Conservation (phyloP, 495 filamentous ascomycete genomes). For the Aspergillus ostianus region DNA sequence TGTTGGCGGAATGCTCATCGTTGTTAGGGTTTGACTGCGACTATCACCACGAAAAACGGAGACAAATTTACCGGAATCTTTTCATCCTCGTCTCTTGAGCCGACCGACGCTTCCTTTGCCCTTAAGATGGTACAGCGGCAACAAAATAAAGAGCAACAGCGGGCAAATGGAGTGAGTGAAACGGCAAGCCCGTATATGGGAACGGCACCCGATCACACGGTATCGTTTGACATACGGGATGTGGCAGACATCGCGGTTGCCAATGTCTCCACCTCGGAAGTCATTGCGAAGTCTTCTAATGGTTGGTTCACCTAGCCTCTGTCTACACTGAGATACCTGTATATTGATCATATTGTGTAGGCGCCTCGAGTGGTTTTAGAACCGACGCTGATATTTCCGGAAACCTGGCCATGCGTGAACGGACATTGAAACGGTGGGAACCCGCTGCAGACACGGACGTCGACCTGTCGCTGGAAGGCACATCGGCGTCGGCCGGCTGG, state of each 20-base stretch:
- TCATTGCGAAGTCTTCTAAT: slow-evolving; percentile 61
- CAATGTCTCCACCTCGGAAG: slow-evolving; percentile 50
- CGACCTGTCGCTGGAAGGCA: slow-evolving; percentile 68
- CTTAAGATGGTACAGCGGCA: slow-evolving; percentile 82
- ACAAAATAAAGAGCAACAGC: slow-evolving; percentile 43
- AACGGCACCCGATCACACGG: slow-evolving; percentile 59
- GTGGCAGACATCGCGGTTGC: slow-evolving; percentile 63
- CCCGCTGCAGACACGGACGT: slow-evolving; percentile 57
- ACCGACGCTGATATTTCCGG: slow-evolving; percentile 90
- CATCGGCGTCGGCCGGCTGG: slow-evolving; percentile 58
- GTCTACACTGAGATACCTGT: slow-evolving; percentile 7
- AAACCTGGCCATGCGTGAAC: slow-evolving; percentile 63
- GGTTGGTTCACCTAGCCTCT: slow-evolving; percentile 50
- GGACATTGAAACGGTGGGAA: slow-evolving; percentile 82
- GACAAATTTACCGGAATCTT: slow-evolving; percentile 75
- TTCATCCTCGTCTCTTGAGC: slow-evolving; percentile 56
- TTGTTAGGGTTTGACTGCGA: slow-evolving; percentile 63
- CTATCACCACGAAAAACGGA: slow-evolving; percentile 65
- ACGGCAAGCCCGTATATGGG: slow-evolving; percentile 56
- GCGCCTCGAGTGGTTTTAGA: slow-evolving; percentile 61
- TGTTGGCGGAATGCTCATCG: slow-evolving; percentile 13
- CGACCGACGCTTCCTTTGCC: slow-evolving; percentile 59
- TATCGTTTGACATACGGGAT: slow-evolving; percentile 81
- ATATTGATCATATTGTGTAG: slow-evolving; percentile 26
- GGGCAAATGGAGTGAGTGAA: slow-evolving; percentile 56